Percentiles rank a stretch among this genome's conserved stretches.
Conservation (phyloP, 805 yeast genomes). For the Kuraishia hungarica region DNA sequence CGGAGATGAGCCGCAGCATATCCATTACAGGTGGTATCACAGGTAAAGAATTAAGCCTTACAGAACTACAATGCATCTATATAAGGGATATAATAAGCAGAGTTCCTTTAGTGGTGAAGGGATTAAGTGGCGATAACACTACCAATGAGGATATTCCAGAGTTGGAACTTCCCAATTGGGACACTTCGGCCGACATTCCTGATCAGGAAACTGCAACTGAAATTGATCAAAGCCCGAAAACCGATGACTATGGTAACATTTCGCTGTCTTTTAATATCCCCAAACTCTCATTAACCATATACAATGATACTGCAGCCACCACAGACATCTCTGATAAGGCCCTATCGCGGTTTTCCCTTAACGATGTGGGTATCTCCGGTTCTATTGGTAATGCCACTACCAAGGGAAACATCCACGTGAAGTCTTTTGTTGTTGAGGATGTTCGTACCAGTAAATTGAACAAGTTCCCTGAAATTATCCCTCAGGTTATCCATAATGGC, state of each 20-base stretch:
- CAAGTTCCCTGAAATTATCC: slow-evolving; percentile 74
- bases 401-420: slow-evolving; percentile 52
- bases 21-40: slow-evolving; percentile 49
- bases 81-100: slow-evolving; percentile 17
- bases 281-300: slow-evolving; percentile 50
- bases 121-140: not conserved
- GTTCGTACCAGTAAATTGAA: slow-evolving; percentile 53
- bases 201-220: slow-evolving; percentile 5
- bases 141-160: not conserved
- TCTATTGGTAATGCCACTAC: slow-evolving; percentile 45
- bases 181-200: no score
- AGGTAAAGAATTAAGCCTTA: slow-evolving; percentile 53
- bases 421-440: slow-evolving; percentile 74
- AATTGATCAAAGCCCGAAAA: no score
- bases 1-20: slow-evolving; percentile 38
- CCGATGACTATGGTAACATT: no score
- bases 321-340: slow-evolving; percentile 28
- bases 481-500: slow-evolving; percentile 50
- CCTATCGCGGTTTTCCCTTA: slow-evolving; percentile 52
- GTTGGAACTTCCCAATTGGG: no score
- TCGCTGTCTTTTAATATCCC: slow-evolving; percentile 49
- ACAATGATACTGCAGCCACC: slow-evolving; percentile 36
- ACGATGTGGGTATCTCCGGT: slow-evolving; percentile 45
- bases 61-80: slow-evolving; percentile 64
- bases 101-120: slow-evolving; percentile 44